phyloP scores from a whole-genome alignment of 2,329 filamentous ascomycete species.

The Exophiala xenobiotica region DNA sequence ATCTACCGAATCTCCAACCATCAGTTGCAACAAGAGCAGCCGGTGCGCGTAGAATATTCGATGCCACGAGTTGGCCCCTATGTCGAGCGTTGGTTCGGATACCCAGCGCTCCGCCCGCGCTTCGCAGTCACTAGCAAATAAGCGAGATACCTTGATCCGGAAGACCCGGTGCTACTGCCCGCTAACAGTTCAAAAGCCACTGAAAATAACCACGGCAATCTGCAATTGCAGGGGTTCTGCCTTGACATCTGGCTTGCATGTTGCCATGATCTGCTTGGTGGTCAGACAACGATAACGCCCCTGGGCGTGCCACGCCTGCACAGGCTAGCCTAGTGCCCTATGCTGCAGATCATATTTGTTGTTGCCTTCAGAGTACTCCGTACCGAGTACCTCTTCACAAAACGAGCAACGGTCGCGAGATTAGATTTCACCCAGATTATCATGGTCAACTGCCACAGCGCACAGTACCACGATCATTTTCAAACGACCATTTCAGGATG shows the following conservation, averaged over 20 bases:
- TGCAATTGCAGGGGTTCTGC: conserved; percentile 14
- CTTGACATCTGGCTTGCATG: conserved; percentile 5
- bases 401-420: too few relatives aligned
- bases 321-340: conserved; percentile 3
- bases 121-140: conserved; percentile 8
- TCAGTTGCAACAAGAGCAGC: too few relatives aligned
- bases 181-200: conserved; percentile 6
- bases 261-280: background rate
- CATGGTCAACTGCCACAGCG: too few relatives aligned
- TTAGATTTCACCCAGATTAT: too few relatives aligned
- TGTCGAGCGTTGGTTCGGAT: background rate
- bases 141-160: conserved; percentile 23
- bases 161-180: conserved; percentile 6
- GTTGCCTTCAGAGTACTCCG: too few relatives aligned
- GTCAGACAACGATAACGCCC: too few relatives aligned
- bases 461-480: too few relatives aligned
- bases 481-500: too few relatives aligned
- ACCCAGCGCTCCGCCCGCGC: conserved; percentile 6
- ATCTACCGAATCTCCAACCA: too few relatives aligned
- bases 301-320: too few relatives aligned
- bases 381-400: too few relatives aligned
- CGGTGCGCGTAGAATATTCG: too few relatives aligned
- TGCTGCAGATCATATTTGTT: conserved; percentile 10
- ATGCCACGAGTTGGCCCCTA: background rate
- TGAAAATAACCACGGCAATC: conserved; percentile 17